Evolutionary conservation across 768 basidiomycete species (phyloP), one percentile per base, ranked within the genome.

Genomic region (Baorangia bicolor): DNA sequence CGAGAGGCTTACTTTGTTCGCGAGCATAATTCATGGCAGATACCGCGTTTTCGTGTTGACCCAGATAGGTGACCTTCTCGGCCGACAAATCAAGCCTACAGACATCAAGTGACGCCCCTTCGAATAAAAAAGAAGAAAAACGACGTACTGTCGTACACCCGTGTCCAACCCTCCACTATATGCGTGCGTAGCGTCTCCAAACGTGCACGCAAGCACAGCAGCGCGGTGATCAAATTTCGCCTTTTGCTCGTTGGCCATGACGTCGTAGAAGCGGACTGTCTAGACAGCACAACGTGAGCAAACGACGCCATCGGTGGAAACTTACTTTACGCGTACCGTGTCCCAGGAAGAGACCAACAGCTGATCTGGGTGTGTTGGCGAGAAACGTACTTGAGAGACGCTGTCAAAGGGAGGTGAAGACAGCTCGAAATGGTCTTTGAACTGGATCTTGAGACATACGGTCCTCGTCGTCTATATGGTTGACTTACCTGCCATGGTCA

Each of bases 271-370:
- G 65, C 86, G 59, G 67, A 90, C 68, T 67, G 83, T 75, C 91
- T 90, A 64, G n/a, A 52, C 27, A 5, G 16, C 35, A 76, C 75
- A 34, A 76, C 72, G 35, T 58, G 39, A 48, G 41, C 74, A 73
- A 77, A 53, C 38, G 42, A 14, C 3, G 21, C 18, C n/a, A 27
- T 30, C 60, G 8, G 44, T 40, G 10, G 28, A 35, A 52, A 42
- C 55, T 35, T 28, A 53, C 34, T 23, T 51, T 54, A 40, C 6
- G 62, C 75, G 28, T 64, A 81, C 82, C 59, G 90, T 84, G 72
- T 98, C 96, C 96, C 96, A 98, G 57, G 90, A 88, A 13, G 92
- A 84, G 18, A 90, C 91, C 0, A 98, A 74, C 1, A 98, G 74
- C 20, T 88, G 85, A 51, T 88, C 80, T 3, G 94, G 87, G 68